phyloP scores from a whole-genome alignment of 2,329 filamentous ascomycete genomes.

The Diplodia sapinea region DNA sequence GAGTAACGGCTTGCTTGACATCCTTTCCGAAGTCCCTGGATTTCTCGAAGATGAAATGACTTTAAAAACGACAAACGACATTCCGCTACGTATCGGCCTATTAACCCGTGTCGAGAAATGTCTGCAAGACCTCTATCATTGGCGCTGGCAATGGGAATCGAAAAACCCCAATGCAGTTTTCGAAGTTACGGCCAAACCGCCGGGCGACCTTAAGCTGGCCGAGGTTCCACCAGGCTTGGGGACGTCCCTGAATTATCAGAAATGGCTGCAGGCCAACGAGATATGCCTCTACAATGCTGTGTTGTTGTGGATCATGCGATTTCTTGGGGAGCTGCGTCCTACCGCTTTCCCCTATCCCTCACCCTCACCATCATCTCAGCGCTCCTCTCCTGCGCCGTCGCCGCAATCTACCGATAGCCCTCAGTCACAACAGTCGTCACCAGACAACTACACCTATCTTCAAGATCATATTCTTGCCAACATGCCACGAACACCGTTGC shows the following conservation, averaged over 20 bases:
- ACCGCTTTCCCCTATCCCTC: slow-evolving; percentile 12
- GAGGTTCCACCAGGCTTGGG: slow-evolving; percentile 24
- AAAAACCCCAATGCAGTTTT: slow-evolving; percentile 31
- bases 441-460: slow-evolving; percentile 6
- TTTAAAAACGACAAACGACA: slow-evolving; percentile 21
- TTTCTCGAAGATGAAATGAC: slow-evolving; percentile 30
- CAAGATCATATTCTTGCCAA: slow-evolving; percentile 11
- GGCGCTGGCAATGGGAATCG: slow-evolving; percentile 34
- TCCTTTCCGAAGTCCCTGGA: slow-evolving; percentile 32
- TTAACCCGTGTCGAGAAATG: slow-evolving; percentile 27
- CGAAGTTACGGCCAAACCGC: slow-evolving; percentile 22
- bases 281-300: slow-evolving; percentile 34
- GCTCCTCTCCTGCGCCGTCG: slow-evolving; percentile 12
- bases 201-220: neutral
- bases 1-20: slow-evolving; percentile 31
- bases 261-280: slow-evolving; percentile 30
- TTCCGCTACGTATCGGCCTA: neutral
- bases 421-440: neutral
- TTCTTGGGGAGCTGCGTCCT: slow-evolving; percentile 28
- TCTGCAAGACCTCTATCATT: slow-evolving; percentile 32
- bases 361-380: neutral
- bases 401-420: neutral
- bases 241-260: slow-evolving; percentile 29
- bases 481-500: slow-evolving; percentile 21
- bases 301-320: slow-evolving; percentile 31